Evolutionary conservation across 129 eudicot species (phyloP).

Genomic region (Apium graveolens): DNA sequence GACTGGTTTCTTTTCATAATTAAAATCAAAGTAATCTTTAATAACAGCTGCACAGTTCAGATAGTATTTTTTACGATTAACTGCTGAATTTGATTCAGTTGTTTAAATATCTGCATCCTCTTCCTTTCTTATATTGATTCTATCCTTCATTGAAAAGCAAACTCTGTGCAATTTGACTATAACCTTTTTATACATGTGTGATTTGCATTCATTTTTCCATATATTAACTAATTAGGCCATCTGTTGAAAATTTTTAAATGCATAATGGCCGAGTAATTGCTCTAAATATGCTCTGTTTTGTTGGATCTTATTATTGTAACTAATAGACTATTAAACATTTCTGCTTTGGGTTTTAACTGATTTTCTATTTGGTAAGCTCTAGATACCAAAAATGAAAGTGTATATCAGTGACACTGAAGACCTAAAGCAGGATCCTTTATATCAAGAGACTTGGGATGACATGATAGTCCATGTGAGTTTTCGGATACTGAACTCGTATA

Average conservation of each 20-base stretch:
- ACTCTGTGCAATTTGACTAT: background rate
- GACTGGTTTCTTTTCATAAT: background rate
- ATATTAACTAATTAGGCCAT: background rate
- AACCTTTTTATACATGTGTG: background rate
- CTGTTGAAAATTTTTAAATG: background rate
- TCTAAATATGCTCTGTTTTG: constrained; percentile 10
- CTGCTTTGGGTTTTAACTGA: constrained; percentile 37
- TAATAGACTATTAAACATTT: background rate
- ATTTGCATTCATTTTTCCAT: background rate
- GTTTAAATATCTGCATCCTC: background rate
- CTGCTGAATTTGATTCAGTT: background rate
- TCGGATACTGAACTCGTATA: background rate
- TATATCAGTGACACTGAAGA: constrained; percentile 98
- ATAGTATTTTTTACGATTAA: background rate
- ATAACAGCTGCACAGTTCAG: background rate
- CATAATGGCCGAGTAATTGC: too few relatives aligned
- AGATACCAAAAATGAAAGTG: constrained; percentile 99
- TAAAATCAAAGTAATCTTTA: background rate
- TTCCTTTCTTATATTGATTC: background rate
- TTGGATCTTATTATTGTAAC: constrained; percentile 3
- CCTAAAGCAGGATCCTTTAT: constrained; percentile 77
- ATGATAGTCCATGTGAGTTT: constrained; percentile 82
- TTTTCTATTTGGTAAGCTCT: constrained; percentile 78
- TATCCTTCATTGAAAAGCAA: background rate
- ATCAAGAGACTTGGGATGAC: constrained; percentile 98